Conservation (phyloP, 2,329 filamentous ascomycete genomes). For the Aureobasidium sp. region DNA sequence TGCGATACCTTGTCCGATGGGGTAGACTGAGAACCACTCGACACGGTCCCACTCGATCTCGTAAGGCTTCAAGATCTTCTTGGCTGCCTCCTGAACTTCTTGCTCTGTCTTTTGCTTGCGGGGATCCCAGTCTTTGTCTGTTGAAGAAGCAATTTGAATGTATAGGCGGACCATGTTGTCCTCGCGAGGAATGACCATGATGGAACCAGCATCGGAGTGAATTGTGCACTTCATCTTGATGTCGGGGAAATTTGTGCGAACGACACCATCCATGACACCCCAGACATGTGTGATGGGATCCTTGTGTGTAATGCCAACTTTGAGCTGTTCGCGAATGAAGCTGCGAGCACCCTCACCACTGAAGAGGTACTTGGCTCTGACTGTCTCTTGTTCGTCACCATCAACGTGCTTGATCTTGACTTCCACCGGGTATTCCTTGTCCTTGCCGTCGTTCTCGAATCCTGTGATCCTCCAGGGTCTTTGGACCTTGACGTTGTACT, state of each 20-base stretch:
- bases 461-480: constrained; percentile 54
- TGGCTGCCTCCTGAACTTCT: constrained; percentile 49
- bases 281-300: constrained; percentile 56
- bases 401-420: constrained; percentile 71
- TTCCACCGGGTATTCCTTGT: constrained; percentile 68
- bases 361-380: constrained; percentile 54
- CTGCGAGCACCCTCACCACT: constrained; percentile 54
- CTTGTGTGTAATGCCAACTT: constrained; percentile 56
- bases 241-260: constrained; percentile 54
- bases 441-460: constrained; percentile 51
- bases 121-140: constrained; percentile 52
- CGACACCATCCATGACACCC: constrained; percentile 60
- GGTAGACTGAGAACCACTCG: constrained; percentile 59
- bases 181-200: constrained; percentile 53
- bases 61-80: constrained; percentile 52
- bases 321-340: constrained; percentile 53
- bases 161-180: constrained; percentile 47
- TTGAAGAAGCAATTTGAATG: constrained; percentile 54
- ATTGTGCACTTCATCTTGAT: constrained; percentile 63
- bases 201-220: constrained; percentile 53
- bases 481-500: constrained; percentile 47
- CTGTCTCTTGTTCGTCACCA: constrained; percentile 58
- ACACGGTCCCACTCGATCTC: constrained; percentile 54
- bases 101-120: constrained; percentile 51
- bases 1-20: constrained; percentile 57